Evolutionary conservation across 176 grass and related monocot genomes (phyloP), one percentile per base, ranked within the genome.

Genomic region (Areca catechu): DNA sequence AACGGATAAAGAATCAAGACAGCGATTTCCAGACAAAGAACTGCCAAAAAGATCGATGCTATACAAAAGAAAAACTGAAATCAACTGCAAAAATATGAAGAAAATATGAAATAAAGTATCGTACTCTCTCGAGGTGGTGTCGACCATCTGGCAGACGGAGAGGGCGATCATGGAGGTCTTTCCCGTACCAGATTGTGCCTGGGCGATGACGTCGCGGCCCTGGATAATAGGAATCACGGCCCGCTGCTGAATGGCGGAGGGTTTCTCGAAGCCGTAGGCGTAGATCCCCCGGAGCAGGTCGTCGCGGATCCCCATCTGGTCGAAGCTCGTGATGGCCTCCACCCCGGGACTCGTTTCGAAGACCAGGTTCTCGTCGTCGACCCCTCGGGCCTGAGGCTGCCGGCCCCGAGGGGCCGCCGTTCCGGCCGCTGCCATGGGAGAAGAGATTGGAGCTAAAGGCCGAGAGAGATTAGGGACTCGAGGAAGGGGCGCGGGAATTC

Each of bases 281-380:
- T 58, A 58, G 22, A 27, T 27, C 22, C 56, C 56, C 20, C 84
- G 84, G 17, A 98, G 93, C 24, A 98, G 85, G 51, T 92, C 81
- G 72, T 97, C 92, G 61, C 70, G 85, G 64, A 98, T 85, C 5
- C 87, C 93, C 87, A 98, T 98, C 76, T 84, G 78, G 66, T 97
- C 87, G 80, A 97, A 97, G 78, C 66, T 91, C 56, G 65, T 80
- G 12, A 97, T 76, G 19, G 87, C 93, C 66, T 97, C 83, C 1
- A 97, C 93, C 22, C 92, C 87, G 12, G 87, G 72, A 7, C 83
- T 85, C 48, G 93, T 97, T 71, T 97, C 87, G 75, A 91, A 97
- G 43, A 73, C 86, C 19, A 97, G 68, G 61, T 83, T 78, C 20
- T 97, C 92, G 29, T 97, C 86, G 57, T 88, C 86, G 50, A 90